phyloP scores from a whole-genome alignment of 2,329 filamentous ascomycete genomes.

The Nigrospora osmanthi region DNA sequence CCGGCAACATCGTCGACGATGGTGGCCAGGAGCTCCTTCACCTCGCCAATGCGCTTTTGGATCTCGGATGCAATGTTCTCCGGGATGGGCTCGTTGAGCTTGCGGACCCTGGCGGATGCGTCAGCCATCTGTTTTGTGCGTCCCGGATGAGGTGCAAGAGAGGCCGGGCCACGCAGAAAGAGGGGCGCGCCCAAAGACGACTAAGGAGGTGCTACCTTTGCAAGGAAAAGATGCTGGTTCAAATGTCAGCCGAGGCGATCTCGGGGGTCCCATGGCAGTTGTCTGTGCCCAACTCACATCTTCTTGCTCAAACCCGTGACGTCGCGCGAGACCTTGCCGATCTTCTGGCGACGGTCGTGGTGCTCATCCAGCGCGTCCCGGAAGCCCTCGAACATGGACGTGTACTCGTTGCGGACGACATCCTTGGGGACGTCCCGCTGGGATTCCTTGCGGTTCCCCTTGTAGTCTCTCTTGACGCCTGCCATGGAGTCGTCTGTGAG shows the following conservation, averaged over 20 bases:
- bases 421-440: constrained; percentile 14
- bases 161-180: too few species aligned
- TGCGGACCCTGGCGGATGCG: constrained; percentile 48
- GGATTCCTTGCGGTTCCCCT: constrained; percentile 37
- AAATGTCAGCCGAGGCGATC: neutral
- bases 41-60: constrained; percentile 60
- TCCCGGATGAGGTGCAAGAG: too few species aligned
- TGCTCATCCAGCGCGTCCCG: constrained; percentile 87
- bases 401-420: constrained; percentile 39
- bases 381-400: constrained; percentile 78
- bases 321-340: constrained; percentile 86
- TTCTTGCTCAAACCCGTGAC: constrained; percentile 95
- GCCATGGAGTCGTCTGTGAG: constrained; percentile 21
- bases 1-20: constrained; percentile 69
- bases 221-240: constrained; percentile 72
- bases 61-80: constrained; percentile 63
- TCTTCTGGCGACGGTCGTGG: constrained; percentile 81
- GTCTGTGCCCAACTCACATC: constrained; percentile 53
- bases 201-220: constrained; percentile 51
- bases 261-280: neutral
- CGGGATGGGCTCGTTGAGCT: constrained; percentile 56
- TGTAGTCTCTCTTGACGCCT: constrained; percentile 45
- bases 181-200: neutral
- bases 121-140: too few species aligned
- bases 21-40: constrained; percentile 57